These are phyloP conservation scores for Aspergillus chevalieri DNA, from an alignment of 2,329 filamentous ascomycete species.

Conservation along the genomic window DNA sequence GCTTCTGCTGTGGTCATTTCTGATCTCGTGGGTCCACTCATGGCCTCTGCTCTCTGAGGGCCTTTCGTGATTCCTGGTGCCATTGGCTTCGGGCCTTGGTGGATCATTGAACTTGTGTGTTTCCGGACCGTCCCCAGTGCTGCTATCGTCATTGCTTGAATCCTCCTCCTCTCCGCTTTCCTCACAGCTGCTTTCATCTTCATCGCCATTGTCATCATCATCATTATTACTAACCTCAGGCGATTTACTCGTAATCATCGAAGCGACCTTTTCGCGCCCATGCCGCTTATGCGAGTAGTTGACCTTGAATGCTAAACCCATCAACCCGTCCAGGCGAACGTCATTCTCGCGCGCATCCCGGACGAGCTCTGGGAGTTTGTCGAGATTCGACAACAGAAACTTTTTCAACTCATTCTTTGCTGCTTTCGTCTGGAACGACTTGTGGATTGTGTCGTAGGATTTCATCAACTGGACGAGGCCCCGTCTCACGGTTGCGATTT, in stretches of 20 bases:
- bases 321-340: slow-evolving; percentile 1
- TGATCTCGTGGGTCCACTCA: not conserved
- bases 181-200: not conserved
- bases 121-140: not conserved
- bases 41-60: not conserved
- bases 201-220: not conserved
- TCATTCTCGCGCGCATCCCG: not conserved
- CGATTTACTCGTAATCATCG: not conserved
- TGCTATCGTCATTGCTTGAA: not conserved
- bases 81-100: not conserved
- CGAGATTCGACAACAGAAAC: not conserved
- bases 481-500: not conserved
- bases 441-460: not conserved
- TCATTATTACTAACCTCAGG: not conserved
- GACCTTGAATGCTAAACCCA: slow-evolving; percentile 1
- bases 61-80: not conserved
- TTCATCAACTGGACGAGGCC: slow-evolving; percentile 1
- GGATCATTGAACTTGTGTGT: not conserved
- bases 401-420: not conserved
- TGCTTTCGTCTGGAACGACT: not conserved
- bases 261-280: not conserved
- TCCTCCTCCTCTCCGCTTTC: not conserved
- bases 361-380: not conserved
- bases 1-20: not conserved
- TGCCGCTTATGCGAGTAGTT: not conserved